Percentiles rank a stretch among this genome's conserved stretches.
Conservation (phyloP, 495 filamentous ascomycete genomes). For the Tuber microsphaerosporum region DNA sequence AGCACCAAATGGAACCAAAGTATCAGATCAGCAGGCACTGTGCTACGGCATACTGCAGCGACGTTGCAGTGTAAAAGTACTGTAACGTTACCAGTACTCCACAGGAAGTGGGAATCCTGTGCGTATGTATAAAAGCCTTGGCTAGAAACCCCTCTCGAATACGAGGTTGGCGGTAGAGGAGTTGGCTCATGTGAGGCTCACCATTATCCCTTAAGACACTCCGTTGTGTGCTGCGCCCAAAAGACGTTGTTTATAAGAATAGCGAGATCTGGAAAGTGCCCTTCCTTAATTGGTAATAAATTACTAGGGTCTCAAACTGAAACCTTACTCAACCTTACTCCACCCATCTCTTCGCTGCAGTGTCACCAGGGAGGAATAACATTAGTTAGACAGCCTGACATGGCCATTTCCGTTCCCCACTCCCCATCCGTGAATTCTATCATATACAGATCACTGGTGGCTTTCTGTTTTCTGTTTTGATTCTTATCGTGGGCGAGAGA, state of each 20-base stretch:
- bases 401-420: not conserved
- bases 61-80: not conserved
- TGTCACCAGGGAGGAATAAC: not conserved
- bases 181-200: not conserved
- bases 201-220: not conserved
- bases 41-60: not conserved
- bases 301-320: not conserved
- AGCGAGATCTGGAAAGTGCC: not conserved
- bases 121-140: not conserved
- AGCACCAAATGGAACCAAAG: not conserved
- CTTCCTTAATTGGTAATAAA: not conserved
- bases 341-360: not conserved
- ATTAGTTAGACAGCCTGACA: not conserved
- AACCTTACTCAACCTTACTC: not conserved
- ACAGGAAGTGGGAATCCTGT: not conserved
- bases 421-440: not conserved
- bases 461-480: not conserved
- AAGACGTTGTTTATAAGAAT: not conserved
- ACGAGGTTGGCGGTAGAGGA: not conserved
- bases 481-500: not conserved
- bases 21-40: not conserved
- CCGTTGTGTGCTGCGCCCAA: not conserved
- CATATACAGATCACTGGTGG: not conserved
- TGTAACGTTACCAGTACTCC: not conserved
- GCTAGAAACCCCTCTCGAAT: not conserved